These are phyloP conservation scores for Margaritispora aquatica DNA, from an alignment of 495 filamentous ascomycete species.

Conservation along the genomic window DNA sequence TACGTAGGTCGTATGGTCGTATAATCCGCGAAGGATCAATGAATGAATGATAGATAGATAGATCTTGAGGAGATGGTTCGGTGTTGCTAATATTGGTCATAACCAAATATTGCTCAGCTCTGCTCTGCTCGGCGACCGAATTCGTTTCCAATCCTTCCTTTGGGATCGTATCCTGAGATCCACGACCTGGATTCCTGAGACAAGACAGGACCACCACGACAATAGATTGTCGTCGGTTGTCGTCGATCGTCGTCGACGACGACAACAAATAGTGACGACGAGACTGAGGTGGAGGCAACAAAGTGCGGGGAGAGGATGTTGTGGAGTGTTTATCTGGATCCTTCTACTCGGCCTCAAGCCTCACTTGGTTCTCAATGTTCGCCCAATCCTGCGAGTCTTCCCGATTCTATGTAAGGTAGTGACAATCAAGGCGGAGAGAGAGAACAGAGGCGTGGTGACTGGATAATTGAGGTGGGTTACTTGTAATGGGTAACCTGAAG, in stretches of 20 bases:
- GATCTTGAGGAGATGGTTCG: no score
- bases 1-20: not conserved
- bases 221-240: not conserved
- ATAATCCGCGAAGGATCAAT: no score
- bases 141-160: not conserved
- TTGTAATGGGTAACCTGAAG: no score
- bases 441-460: no score
- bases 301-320: not conserved
- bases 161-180: no score
- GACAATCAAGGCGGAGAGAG: not conserved
- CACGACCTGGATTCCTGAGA: not conserved
- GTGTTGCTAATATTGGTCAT: no score
- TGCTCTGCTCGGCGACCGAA: not conserved
- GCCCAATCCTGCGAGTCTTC: not conserved
- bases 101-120: not conserved
- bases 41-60: no score
- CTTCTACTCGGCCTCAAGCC: not conserved
- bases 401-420: not conserved
- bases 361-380: no score
- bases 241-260: not conserved
- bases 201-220: not conserved
- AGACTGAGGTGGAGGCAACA: not conserved
- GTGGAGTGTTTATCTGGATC: not conserved
- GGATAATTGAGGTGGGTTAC: no score
- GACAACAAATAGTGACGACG: not conserved